A percentile compares a stretch with the other conserved stretches of the same genome.
phyloP scores from a whole-genome alignment of 2,329 filamentous ascomycete genomes.

The Penicillium psychrosexuale region DNA sequence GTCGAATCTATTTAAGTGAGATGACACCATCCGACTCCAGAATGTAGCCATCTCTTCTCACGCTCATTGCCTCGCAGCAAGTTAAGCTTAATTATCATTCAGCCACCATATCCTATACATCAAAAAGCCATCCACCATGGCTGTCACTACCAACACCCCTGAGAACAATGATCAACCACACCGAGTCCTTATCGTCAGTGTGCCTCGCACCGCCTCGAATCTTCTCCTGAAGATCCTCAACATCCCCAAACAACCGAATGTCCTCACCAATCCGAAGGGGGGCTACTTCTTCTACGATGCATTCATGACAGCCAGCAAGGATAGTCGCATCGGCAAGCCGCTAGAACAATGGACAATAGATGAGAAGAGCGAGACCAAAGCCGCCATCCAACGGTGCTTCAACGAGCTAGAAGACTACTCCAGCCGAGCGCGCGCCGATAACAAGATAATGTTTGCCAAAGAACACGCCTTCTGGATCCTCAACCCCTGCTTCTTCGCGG shows the following conservation, averaged over 20 bases:
- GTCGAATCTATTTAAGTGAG: background rate
- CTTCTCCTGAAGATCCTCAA: slow-evolving; percentile 15
- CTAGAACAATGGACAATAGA: slow-evolving; percentile 26
- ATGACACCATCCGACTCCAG: slow-evolving; percentile 5
- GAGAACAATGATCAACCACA: background rate
- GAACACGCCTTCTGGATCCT: slow-evolving; percentile 33
- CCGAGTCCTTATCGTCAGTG: slow-evolving; percentile 9
- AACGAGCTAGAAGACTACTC: slow-evolving; percentile 24
- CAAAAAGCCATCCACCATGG: background rate
- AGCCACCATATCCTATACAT: background rate
- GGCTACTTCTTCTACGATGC: slow-evolving; percentile 19
- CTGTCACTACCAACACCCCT: background rate
- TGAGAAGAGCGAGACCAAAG: slow-evolving; percentile 20
- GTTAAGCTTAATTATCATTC: slow-evolving; percentile 5
- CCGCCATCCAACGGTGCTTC: slow-evolving; percentile 25
- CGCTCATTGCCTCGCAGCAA: background rate
- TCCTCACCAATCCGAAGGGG: background rate
- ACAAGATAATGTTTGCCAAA: slow-evolving; percentile 35
- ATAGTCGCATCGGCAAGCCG: slow-evolving; percentile 10
- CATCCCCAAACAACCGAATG: slow-evolving; percentile 12
- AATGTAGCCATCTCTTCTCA: background rate
- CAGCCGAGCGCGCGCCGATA: slow-evolving; percentile 18
- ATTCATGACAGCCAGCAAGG: background rate
- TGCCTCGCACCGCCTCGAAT: slow-evolving; percentile 17
- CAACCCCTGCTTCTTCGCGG: slow-evolving; percentile 20